These are phyloP conservation scores for Phaffomyces antillensis DNA, from an alignment of 805 yeast genomes.

Conservation along the genomic window DNA sequence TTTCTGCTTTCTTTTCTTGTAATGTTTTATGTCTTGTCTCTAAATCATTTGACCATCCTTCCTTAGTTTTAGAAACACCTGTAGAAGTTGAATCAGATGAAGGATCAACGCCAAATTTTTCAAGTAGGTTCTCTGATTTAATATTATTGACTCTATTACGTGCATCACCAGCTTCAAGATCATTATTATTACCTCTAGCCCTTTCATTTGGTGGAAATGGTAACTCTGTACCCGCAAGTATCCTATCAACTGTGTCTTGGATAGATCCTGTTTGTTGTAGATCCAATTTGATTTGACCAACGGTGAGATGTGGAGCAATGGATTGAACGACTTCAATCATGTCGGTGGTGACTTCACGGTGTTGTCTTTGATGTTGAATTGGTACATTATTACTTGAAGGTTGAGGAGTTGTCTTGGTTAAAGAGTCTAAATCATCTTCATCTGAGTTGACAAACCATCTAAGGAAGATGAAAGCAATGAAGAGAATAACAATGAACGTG, in stretches of 20 bases:
- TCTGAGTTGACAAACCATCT: constrained; percentile 63
- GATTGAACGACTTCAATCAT: constrained; percentile 86
- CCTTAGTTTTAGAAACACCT: constrained; percentile 9
- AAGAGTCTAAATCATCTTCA: constrained; percentile 17
- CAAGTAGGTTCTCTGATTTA: constrained; percentile 27
- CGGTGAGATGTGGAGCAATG: constrained; percentile 66
- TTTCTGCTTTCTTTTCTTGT: constrained; percentile 43
- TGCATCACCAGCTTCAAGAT: constrained; percentile 10
- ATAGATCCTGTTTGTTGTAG: constrained; percentile 74
- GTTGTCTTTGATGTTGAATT: constrained; percentile 5
- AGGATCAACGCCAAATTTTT: constrained; percentile 36
- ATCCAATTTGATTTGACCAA: constrained; percentile 66
- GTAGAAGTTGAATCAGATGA: not conserved
- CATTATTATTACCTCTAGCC: constrained; percentile 5
- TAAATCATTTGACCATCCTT: constrained; percentile 36
- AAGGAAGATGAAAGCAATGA: constrained; percentile 49
- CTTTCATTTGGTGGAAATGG: constrained; percentile 45
- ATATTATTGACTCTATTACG: constrained; percentile 19
- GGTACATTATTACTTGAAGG: not conserved
- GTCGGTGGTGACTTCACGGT: constrained; percentile 49
- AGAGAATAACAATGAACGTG: constrained; percentile 40
- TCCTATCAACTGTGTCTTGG: constrained; percentile 69
- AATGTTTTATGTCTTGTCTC: constrained; percentile 37
- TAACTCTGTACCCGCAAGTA: constrained; percentile 51
- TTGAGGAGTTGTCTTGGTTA: not conserved